phyloP scores from a whole-genome alignment of 495 filamentous ascomycete species.

The Tuber magnatum region DNA sequence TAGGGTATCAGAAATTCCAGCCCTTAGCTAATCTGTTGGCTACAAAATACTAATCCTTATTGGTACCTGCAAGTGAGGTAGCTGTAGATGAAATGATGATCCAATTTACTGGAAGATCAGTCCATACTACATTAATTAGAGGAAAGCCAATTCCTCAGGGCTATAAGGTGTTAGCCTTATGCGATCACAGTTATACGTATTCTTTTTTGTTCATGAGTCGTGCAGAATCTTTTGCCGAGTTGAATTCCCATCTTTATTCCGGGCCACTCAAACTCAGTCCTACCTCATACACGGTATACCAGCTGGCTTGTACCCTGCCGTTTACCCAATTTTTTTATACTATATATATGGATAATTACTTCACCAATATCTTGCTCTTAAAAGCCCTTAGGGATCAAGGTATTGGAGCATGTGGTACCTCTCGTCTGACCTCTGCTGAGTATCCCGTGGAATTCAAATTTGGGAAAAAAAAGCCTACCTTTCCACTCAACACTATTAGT shows the following conservation, averaged over 20 bases:
- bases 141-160: constrained; percentile 16
- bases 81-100: too few species aligned
- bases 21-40: neutral
- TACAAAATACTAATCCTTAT: neutral
- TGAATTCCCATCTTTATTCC: neutral
- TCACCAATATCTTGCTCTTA: constrained; percentile 6
- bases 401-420: constrained; percentile 8
- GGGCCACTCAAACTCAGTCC: neutral
- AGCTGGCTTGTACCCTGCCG: constrained; percentile 5
- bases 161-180: too few species aligned
- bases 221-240: neutral
- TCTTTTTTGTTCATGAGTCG: neutral
- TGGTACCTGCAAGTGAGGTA: too few species aligned
- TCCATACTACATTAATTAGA: too few species aligned
- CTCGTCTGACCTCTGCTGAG: neutral
- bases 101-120: too few species aligned
- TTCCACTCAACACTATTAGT: neutral
- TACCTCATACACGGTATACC: neutral
- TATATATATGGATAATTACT: too few species aligned
- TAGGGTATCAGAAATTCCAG: constrained; percentile 10
- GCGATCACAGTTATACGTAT: neutral
- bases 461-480: neutral
- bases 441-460: neutral
- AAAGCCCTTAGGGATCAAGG: neutral
- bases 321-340: neutral